Conservation (phyloP, 306 rosid species). For the Begonia peltatifolia region DNA sequence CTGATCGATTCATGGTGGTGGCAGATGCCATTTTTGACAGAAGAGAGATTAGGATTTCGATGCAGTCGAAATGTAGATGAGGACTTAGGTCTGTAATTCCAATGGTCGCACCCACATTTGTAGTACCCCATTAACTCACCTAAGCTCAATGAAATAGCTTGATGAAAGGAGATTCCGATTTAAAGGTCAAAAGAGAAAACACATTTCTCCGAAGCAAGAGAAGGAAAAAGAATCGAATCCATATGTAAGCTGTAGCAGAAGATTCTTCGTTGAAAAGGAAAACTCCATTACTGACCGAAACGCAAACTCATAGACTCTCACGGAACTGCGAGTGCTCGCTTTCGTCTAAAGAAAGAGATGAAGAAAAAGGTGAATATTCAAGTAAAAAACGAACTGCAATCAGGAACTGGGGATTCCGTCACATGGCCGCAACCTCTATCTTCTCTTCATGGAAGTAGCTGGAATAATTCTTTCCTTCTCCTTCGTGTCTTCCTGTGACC, state of each 20-base stretch:
- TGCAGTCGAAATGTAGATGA: too few relatives aligned
- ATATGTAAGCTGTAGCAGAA: background rate
- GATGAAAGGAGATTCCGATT: background rate
- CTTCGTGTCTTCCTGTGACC: too few relatives aligned
- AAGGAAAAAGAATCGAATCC: background rate
- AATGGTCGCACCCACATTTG: background rate
- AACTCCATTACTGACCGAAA: background rate
- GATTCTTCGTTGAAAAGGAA: background rate
- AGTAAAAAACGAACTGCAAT: too few relatives aligned
- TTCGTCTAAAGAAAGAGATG: too few relatives aligned
- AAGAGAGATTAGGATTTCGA: too few relatives aligned
- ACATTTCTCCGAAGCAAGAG: background rate
- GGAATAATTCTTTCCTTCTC: too few relatives aligned
- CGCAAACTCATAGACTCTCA: too few relatives aligned
- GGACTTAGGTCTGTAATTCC: background rate
- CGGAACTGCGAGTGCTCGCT: too few relatives aligned
- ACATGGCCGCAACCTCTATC: too few relatives aligned
- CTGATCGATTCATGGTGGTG: slow-evolving; percentile 25
- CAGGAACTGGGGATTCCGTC: too few relatives aligned
- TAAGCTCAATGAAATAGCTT: background rate
- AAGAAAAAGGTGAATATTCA: too few relatives aligned
- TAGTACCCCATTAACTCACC: background rate
- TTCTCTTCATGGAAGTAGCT: too few relatives aligned
- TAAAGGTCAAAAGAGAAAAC: background rate
- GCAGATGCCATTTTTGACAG: slow-evolving; percentile 25